Evolutionary conservation across 225 moss, liverwort and hornwort species (phyloP), one percentile per base, ranked within the genome.

Genomic region (Pleurozium schreberi): DNA sequence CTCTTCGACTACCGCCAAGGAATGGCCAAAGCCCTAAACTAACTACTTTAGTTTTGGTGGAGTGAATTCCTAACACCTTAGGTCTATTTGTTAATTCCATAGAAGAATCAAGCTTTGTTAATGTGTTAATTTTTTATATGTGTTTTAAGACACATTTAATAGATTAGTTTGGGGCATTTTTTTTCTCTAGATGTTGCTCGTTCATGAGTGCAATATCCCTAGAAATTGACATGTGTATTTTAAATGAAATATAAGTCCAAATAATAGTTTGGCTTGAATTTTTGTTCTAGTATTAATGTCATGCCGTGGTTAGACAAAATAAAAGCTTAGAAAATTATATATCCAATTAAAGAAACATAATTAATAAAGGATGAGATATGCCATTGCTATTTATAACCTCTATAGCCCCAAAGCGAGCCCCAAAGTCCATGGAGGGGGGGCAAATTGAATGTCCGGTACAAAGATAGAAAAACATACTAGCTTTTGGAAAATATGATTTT

Each of bases 401-500:
- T 38, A 36, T 18, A n/a, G n/a, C n/a, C n/a, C n/a, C n/a, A n/a
- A n/a, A n/a, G n/a, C n/a, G n/a, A 40, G 9, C 40, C 2, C 14
- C 25, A 42, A 14, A 26, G 8, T 70, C 69, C 12, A 17, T 1
- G 2, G n/a, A n/a, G 0, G 1, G 4, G 9, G 31, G 9, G 17
- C 30, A 18, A 47, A 74, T 47, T 47, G 7, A 19, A 47, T 31
- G 47, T 74, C 0, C 0, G 0, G 2, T 17, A 47, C 0, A 0
- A 31, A 30, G 2, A 45, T 4, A 47, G 1, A 11, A 74, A 6
- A 47, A 31, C 2, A 74, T 4, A 11, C 31, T 31, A 18, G 18
- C 18, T 47, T 31, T 47, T 0, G 2, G 1, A 11, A 4, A 47
- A 43, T 16, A 43, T 9, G 5, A 3, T 7, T 33, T 49, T 49